Conservation (phyloP, 345 rosid genomes). For the Raphanus sativus region DNA sequence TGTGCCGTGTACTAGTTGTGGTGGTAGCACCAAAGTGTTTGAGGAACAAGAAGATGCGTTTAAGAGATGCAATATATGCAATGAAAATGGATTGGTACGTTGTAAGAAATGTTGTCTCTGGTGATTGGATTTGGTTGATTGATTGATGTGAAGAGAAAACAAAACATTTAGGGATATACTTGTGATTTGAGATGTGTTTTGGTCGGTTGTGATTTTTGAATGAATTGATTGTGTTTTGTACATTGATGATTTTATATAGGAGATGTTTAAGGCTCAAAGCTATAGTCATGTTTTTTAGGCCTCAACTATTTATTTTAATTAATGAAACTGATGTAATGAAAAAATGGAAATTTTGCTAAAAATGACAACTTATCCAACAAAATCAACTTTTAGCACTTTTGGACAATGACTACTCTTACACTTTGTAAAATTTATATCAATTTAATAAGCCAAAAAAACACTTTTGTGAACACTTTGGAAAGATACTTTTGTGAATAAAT, state of each 20-base stretch:
- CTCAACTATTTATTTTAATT: no score
- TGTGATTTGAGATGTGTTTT: slow-evolving; percentile 21
- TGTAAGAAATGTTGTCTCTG: slow-evolving; percentile 65
- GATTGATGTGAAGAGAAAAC: slow-evolving; percentile 21
- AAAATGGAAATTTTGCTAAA: no score
- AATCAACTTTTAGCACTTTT: no score
- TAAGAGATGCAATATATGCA: slow-evolving; percentile 64
- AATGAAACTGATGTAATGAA: no score
- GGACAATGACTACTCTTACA: no score
- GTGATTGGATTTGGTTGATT: slow-evolving; percentile 10
- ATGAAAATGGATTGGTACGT: slow-evolving; percentile 82
- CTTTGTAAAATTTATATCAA: no score
- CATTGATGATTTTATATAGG: not conserved
- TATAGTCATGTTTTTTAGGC: no score
- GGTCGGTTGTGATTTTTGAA: slow-evolving; percentile 1
- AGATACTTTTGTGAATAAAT: no score
- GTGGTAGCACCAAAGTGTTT: slow-evolving; percentile 78
- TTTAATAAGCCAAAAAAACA: no score
- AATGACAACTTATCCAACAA: no score
- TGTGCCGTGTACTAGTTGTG: slow-evolving; percentile 61
- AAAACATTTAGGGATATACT: slow-evolving; percentile 3
- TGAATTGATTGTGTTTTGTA: slow-evolving; percentile 14
- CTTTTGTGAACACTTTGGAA: no score
- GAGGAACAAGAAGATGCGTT: slow-evolving; percentile 46
- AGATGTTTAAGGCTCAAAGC: slow-evolving; percentile 4